Evolutionary conservation across 345 rosid genomes (phyloP).

Genomic region (Gossypium raimondii): DNA sequence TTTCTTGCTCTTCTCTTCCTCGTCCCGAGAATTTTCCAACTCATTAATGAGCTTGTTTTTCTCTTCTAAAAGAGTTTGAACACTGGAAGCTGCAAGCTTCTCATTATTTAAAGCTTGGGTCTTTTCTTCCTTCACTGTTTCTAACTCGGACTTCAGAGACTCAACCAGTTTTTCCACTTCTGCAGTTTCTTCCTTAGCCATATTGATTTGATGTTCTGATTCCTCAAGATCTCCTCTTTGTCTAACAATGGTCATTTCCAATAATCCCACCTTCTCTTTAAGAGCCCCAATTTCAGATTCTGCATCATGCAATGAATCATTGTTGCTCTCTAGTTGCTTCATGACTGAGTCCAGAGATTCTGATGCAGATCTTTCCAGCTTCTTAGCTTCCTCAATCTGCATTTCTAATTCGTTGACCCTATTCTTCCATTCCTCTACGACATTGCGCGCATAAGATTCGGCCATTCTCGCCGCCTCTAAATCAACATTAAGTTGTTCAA

Average conservation of each 20-base stretch:
- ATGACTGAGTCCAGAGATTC: conserved; percentile 74
- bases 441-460: conserved; percentile 72
- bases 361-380: conserved; percentile 78
- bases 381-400: conserved; percentile 53
- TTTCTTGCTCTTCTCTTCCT: conserved; percentile 94
- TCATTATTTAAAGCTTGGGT: conserved; percentile 63
- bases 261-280: conserved; percentile 60
- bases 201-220: conserved; percentile 36
- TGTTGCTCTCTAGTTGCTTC: conserved; percentile 78
- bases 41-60: conserved; percentile 66
- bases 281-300: conserved; percentile 57
- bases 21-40: conserved; percentile 62
- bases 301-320: conserved; percentile 62
- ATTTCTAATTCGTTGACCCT: conserved; percentile 62
- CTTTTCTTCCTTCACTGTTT: conserved; percentile 65
- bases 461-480: conserved; percentile 85
- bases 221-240: conserved; percentile 70
- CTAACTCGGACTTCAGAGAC: conserved; percentile 54
- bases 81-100: conserved; percentile 68
- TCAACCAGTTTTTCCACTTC: conserved; percentile 42
- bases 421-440: conserved; percentile 66
- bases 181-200: conserved; percentile 47
- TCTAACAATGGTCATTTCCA: conserved; percentile 65
- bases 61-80: conserved; percentile 68
- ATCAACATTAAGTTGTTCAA: conserved; percentile 75